Evolutionary conservation across 805 yeast species (phyloP), one percentile per base, ranked within the genome.

Genomic region (Lachancea lanzarotensis): DNA sequence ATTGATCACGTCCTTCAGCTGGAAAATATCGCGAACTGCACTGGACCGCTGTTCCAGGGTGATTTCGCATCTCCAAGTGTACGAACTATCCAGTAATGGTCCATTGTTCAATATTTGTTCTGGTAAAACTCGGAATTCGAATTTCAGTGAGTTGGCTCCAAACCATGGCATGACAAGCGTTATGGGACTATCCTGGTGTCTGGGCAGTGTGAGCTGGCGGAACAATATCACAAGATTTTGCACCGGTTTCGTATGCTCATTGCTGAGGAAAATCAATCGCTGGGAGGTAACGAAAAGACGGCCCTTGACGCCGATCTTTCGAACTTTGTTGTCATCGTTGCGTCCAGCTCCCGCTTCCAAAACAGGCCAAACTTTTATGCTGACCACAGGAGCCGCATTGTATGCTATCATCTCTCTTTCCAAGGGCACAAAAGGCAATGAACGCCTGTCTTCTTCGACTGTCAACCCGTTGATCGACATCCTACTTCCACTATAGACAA

Each of bases 151-250:
- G 17, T 46, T 46, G 29, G 39, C 15, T n/a, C 49, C 49, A 19
- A 46, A 35, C 46, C 46, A 46, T 19, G 49, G 49, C 43, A 46
- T 39, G 3, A 16, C 30, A 7, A 46, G 36, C 6, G 26, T 26
- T 2, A 43, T 41, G n/a, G 49, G 49, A 17, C 22, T 16, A 7
- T 34, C 33, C 13, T 31, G 36, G 6, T 31, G 13, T 15, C 13
- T 27, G 13, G 37, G 11, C 15, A 35, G 38, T 2, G 25, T 29
- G 26, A 35, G 18, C 25, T 40, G 43, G 15, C 41, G 37, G 22
- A 31, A 33, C 3, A 42, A 31, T 3, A 38, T 26, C 13, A 30
- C 44, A 6, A 35, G 15, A 22, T 38, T 35, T n/a, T 20, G 31
- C 10, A 38, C 32, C 7, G 26, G 35, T 20, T 42, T 38, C 18